Percentiles rank a stretch among this genome's conserved stretches.
These are phyloP conservation scores for Beauveria scarabaeidicola DNA, from an alignment of 2,329 filamentous ascomycete species.

Conservation along the genomic window DNA sequence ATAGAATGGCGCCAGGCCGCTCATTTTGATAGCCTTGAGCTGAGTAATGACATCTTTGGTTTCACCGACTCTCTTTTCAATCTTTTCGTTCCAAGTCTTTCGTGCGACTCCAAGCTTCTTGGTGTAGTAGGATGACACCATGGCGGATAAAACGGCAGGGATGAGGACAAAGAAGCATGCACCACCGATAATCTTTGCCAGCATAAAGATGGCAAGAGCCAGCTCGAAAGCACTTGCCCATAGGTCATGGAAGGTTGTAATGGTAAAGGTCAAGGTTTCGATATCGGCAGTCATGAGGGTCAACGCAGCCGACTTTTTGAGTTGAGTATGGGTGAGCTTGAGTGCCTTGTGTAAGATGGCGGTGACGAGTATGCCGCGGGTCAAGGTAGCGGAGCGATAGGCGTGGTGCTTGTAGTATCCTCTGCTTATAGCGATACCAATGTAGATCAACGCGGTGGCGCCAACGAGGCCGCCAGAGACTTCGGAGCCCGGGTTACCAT, in stretches of 20 bases:
- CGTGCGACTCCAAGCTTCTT: slow-evolving; percentile 3
- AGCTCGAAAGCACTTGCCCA: slow-evolving; percentile 8
- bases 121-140: slow-evolving; percentile 3
- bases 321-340: slow-evolving; percentile 1
- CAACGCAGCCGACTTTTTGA: slow-evolving; percentile 9
- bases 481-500: neutral
- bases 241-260: slow-evolving; percentile 6
- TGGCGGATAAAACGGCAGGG: neutral
- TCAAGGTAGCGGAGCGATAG: slow-evolving; percentile 5
- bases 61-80: slow-evolving; percentile 3
- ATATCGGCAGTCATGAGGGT: slow-evolving; percentile 9
- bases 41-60: slow-evolving; percentile 18
- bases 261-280: slow-evolving; percentile 3
- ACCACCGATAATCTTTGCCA: slow-evolving; percentile 7
- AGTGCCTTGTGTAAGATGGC: slow-evolving; percentile 9
- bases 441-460: slow-evolving; percentile 7
- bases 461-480: slow-evolving; percentile 4
- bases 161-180: slow-evolving; percentile 5
- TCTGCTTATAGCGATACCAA: slow-evolving; percentile 6
- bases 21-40: slow-evolving; percentile 30
- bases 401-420: slow-evolving; percentile 9
- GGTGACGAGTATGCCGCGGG: slow-evolving; percentile 8
- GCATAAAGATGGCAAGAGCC: slow-evolving; percentile 4
- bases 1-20: slow-evolving; percentile 19
- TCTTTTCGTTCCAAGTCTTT: slow-evolving; percentile 8